phyloP scores from a whole-genome alignment of 2,329 filamentous ascomycete genomes.

The Ceratocystis destructans region DNA sequence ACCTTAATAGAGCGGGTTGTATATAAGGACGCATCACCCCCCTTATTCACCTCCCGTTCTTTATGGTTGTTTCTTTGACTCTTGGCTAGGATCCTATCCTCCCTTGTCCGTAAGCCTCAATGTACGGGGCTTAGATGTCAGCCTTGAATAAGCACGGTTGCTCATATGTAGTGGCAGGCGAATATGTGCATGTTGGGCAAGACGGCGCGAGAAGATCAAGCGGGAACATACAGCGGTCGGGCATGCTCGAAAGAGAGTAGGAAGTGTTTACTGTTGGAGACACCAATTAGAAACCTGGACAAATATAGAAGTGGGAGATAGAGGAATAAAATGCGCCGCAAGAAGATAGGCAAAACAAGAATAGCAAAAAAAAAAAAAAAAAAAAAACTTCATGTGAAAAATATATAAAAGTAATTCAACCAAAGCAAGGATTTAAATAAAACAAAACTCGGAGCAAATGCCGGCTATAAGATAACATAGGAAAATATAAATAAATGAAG shows the following conservation, averaged over 20 bases:
- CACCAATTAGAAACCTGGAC: neutral
- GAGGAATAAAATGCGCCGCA: neutral
- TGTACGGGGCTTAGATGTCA: too few species aligned
- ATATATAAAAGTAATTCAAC: neutral
- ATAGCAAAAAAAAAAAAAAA: neutral
- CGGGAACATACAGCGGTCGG: neutral
- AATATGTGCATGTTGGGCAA: neutral
- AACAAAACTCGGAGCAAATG: neutral
- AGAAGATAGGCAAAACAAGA: neutral
- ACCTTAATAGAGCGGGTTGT: neutral
- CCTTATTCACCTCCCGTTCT: neutral
- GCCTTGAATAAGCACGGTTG: too few species aligned
- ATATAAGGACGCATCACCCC: neutral
- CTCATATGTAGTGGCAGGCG: too few species aligned
- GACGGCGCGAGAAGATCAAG: neutral
- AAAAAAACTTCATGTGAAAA: neutral
- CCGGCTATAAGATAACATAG: neutral
- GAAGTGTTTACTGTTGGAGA: neutral
- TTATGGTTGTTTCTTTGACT: too few species aligned
- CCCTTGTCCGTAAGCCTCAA: too few species aligned
- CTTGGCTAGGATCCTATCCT: too few species aligned
- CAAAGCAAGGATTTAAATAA: neutral
- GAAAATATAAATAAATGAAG: neutral
- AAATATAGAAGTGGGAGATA: conserved; percentile 18
- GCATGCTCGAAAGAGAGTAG: neutral